These are phyloP conservation scores for Geum urbanum DNA, from an alignment of 306 rosid genomes.

Conservation along the genomic window DNA sequence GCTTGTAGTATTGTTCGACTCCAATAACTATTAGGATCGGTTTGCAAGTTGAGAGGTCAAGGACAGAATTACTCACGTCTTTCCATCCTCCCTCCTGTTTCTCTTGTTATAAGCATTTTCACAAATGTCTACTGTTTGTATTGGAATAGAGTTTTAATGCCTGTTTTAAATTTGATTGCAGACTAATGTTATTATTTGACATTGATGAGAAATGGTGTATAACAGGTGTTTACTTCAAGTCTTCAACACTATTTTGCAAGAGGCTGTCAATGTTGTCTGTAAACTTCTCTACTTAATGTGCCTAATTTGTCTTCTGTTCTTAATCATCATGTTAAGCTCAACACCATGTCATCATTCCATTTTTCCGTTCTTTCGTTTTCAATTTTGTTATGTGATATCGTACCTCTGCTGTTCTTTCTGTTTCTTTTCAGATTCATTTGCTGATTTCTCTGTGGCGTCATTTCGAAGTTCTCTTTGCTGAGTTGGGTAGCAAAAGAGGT, in stretches of 20 bases:
- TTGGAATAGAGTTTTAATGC: not conserved
- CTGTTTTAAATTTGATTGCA: not conserved
- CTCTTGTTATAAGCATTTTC: too few species aligned
- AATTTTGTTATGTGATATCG: not conserved
- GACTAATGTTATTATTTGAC: not conserved
- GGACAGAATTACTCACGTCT: not conserved
- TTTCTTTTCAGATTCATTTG: not conserved
- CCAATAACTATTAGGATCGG: not conserved
- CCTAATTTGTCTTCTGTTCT: not conserved
- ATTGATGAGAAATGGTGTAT: not conserved
- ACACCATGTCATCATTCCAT: not conserved
- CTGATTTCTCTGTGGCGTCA: not conserved
- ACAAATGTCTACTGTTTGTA: not conserved
- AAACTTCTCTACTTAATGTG: not conserved
- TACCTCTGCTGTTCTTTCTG: not conserved
- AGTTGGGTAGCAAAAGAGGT: not conserved
- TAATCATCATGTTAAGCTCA: not conserved
- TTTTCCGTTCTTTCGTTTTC: not conserved
- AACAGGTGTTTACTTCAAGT: not conserved
- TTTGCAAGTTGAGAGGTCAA: not conserved
- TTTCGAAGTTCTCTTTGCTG: not conserved
- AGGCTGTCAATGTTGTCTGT: not conserved
- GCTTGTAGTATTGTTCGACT: not conserved
- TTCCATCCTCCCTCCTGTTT: not conserved
- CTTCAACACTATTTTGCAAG: not conserved